Percentiles rank a stretch among this genome's conserved stretches.
Conservation (phyloP, 306 rosid species). For the Vigna mungo region DNA sequence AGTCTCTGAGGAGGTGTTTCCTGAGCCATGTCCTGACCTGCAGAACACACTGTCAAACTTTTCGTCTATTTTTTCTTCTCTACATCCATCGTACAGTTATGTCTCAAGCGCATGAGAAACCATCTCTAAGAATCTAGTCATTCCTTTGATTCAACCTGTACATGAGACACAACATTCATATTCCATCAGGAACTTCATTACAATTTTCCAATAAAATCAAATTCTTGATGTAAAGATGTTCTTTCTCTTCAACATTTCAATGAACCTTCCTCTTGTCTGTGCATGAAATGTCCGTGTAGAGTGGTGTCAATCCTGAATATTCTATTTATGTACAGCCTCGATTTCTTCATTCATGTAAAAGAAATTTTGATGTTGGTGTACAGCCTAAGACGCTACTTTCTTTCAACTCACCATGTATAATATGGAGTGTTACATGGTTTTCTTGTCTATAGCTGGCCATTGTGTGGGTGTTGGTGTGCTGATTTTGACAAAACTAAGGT, state of each 20-base stretch:
- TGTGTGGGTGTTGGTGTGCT: conserved; percentile 25
- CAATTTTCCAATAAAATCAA: conserved; percentile 54
- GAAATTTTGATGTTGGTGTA: conserved; percentile 40
- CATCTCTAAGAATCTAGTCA: conserved; percentile 36
- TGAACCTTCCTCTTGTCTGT: conserved; percentile 41
- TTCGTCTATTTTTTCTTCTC: conserved; percentile 46
- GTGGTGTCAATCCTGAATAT: conserved; percentile 34
- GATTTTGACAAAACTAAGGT: conserved; percentile 2
- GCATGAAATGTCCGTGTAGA: conserved; percentile 22
- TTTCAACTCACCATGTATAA: conserved; percentile 29
- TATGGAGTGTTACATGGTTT: conserved; percentile 34
- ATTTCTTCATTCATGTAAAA: conserved; percentile 44
- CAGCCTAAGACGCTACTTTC: conserved; percentile 31
- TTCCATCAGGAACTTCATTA: conserved; percentile 46
- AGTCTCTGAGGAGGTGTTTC: conserved; percentile 52
- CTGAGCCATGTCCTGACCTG: conserved; percentile 59
- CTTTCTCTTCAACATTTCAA: conserved; percentile 37
- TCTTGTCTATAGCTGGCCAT: conserved; percentile 17
- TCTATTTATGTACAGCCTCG: conserved; percentile 45
- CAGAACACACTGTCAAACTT: conserved; percentile 40
- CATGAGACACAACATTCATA: conserved; percentile 52
- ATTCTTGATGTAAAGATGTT: conserved; percentile 45
- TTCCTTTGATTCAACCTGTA: conserved; percentile 55
- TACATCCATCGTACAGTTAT: conserved; percentile 22
- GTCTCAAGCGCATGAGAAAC: conserved; percentile 48